Conservation (phyloP, 306 rosid genomes). For the Psophocarpus tetragonolobus region DNA sequence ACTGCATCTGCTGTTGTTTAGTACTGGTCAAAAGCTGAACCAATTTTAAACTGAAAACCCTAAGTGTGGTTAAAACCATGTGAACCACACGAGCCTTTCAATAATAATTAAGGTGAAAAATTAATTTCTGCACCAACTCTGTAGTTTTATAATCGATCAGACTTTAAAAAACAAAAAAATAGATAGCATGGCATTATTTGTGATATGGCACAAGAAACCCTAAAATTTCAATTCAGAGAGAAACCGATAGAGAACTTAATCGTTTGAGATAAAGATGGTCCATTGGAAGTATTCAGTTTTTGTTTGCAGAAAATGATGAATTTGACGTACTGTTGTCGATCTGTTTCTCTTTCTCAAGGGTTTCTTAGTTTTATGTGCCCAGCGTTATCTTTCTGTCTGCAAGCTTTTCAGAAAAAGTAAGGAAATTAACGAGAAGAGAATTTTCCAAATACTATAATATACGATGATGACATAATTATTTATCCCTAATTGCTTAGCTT, state of each 20-base stretch:
- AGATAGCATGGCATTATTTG: not conserved
- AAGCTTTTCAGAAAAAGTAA: slow-evolving; percentile 29
- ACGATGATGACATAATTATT: not conserved
- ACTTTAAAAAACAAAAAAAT: not conserved
- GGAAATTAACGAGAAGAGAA: not conserved
- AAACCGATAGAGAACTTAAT: not conserved
- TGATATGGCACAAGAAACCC: not conserved
- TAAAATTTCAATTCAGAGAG: not conserved
- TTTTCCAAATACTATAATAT: not conserved
- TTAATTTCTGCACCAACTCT: not conserved
- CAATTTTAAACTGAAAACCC: slow-evolving; percentile 40
- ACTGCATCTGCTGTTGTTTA: slow-evolving; percentile 37
- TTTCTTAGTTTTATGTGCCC: slow-evolving; percentile 14
- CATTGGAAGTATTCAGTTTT: not conserved
- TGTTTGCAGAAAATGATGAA: slow-evolving; percentile 14
- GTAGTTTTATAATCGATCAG: not conserved
- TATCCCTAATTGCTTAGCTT: not conserved
- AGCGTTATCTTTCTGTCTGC: slow-evolving; percentile 23
- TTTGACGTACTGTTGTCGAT: slow-evolving; percentile 31
- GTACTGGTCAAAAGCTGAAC: slow-evolving; percentile 40
- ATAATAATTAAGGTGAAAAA: slow-evolving; percentile 5
- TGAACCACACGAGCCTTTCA: slow-evolving; percentile 9
- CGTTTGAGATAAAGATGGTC: not conserved
- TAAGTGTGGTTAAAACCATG: slow-evolving; percentile 1
- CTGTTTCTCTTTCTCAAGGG: slow-evolving; percentile 18